These are phyloP conservation scores for Arabidopsis hybrid DNA, from an alignment of 441 rosid species.

Conservation along the genomic window DNA sequence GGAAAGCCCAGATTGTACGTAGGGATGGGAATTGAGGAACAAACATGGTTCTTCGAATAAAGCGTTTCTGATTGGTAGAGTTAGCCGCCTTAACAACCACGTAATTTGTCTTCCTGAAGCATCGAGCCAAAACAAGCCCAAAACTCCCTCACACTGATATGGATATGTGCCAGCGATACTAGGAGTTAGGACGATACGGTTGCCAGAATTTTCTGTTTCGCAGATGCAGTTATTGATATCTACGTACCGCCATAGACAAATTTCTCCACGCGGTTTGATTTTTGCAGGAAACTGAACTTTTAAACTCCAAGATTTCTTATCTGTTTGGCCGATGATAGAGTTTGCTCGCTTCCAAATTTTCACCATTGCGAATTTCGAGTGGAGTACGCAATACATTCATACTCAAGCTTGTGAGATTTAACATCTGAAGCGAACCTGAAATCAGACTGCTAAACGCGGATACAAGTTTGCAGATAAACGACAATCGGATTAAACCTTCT, in stretches of 20 bases:
- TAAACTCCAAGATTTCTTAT: not conserved
- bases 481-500: not conserved
- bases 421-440: constrained; percentile 24
- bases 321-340: not conserved
- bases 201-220: not conserved
- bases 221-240: not conserved
- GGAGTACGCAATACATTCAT: constrained; percentile 23
- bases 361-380: constrained; percentile 2
- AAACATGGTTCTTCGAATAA: not conserved
- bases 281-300: not conserved
- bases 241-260: not conserved
- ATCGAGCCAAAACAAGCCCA: not conserved
- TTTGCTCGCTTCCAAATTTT: constrained; percentile 7
- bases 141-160: not conserved
- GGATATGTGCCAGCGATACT: not conserved
- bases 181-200: not conserved
- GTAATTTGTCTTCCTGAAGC: not conserved
- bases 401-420: constrained; percentile 18
- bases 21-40: not conserved
- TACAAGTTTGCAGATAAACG: not conserved
- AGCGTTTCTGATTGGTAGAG: constrained; percentile 9
- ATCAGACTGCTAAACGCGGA: constrained; percentile 7
- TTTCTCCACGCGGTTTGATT: not conserved
- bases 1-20: constrained; percentile 9
- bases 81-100: not conserved